These are phyloP conservation scores for Verticillium nubilum DNA, from an alignment of 2,329 filamentous ascomycete genomes.

Conservation along the genomic window DNA sequence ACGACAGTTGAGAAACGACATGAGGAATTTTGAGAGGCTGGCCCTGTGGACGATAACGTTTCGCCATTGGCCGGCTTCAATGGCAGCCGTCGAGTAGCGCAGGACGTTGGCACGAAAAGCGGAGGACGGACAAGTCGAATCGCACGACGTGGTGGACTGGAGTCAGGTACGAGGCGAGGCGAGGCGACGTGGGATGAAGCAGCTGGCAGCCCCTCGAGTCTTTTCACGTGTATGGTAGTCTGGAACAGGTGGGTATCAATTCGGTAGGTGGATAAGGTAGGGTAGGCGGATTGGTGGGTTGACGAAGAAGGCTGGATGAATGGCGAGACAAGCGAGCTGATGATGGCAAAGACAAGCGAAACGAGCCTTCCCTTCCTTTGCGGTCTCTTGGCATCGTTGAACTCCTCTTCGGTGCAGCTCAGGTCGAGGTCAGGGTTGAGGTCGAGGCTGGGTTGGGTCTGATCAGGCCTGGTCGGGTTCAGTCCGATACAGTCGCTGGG, in stretches of 20 bases:
- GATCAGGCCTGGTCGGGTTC: too few relatives aligned
- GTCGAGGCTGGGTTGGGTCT: not conserved
- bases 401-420: not conserved
- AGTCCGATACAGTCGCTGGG: not conserved
- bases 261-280: not conserved
- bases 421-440: not conserved
- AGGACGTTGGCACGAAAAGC: not conserved
- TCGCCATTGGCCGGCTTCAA: not conserved
- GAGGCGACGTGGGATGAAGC: not conserved
- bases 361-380: not conserved
- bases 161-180: not conserved
- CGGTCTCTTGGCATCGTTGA: not conserved
- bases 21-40: not conserved
- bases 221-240: not conserved
- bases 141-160: not conserved
- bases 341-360: not conserved
- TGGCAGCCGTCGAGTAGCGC: not conserved
- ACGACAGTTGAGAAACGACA: conserved; percentile 1
- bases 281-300: not conserved
- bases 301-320: not conserved
- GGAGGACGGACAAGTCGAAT: not conserved
- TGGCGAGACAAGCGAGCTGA: not conserved
- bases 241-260: not conserved
- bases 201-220: not conserved
- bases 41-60: not conserved